Evolutionary conservation across 306 rosid genomes (phyloP).

Genomic region (Cicer cuneatum): DNA sequence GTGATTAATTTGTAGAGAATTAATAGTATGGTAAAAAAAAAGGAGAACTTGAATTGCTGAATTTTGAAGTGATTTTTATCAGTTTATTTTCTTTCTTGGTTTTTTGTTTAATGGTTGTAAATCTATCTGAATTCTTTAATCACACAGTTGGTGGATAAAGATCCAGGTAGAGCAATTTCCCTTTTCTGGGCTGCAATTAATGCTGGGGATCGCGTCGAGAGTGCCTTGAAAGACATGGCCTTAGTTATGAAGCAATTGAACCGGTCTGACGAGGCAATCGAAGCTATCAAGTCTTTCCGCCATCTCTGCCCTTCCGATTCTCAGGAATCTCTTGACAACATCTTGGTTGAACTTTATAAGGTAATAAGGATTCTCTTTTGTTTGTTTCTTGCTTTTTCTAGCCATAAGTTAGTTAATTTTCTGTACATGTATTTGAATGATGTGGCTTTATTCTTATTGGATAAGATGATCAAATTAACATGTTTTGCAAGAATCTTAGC

Average conservation of each 20-base stretch:
- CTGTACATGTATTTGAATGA: constrained; percentile 7
- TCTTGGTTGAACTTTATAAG: constrained; percentile 86
- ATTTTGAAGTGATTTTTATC: neutral
- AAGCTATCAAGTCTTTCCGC: constrained; percentile 90
- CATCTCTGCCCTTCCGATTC: constrained; percentile 80
- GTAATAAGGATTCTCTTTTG: constrained; percentile 43
- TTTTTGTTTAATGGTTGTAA: constrained; percentile 25
- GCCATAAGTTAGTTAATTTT: neutral
- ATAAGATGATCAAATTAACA: neutral
- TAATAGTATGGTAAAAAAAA: neutral
- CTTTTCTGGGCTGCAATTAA: constrained; percentile 93
- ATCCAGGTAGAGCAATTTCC: constrained; percentile 79
- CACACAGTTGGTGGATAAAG: constrained; percentile 85
- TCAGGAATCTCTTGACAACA: constrained; percentile 92
- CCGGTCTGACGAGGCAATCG: constrained; percentile 90
- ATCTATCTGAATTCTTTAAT: constrained; percentile 25
- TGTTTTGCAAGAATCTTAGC: neutral
- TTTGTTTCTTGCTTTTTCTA: neutral
- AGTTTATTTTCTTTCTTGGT: constrained; percentile 6
- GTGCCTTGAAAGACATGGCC: constrained; percentile 97
- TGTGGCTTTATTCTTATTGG: neutral
- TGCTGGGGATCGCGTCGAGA: constrained; percentile 90
- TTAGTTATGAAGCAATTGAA: constrained; percentile 87
- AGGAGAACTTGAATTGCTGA: constrained; percentile 18
- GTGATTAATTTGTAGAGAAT: constrained; percentile 8